Base-by-base conservation (phyloP, 768 basidiomycete genomes). In the Termitomyces sp. region DNA sequence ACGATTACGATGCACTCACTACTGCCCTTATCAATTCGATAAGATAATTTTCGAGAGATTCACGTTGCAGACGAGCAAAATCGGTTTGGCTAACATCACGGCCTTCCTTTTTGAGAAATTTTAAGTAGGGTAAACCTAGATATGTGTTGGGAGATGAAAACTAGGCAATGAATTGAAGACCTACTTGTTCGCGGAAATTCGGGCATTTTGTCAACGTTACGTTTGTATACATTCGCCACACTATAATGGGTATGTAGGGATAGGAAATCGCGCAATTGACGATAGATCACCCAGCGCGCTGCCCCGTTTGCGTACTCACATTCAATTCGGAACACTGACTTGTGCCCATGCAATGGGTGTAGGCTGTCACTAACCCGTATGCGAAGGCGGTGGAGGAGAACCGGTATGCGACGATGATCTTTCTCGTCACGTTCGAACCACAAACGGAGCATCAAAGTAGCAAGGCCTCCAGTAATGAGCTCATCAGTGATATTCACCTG, bases 271-370 rank as follows among this genome's bases (percentile, higher is more conserved):
- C 91, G 85, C 53, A 97, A 78, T 71, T 95, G 87, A 52, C 96
- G 86, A 70, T 94, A 94, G n/a, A 93, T 80, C 30, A 97, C 95
- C 96, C 97, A 99, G 69, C 94, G 77, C 66, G 81, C 85, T 12
- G 87, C 86, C 21, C 93, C 93, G 61, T 96, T 94, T 0, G 93
- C 96, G 68, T 99, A 98, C 70, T 97, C 91, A 68, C 94, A 98
- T 70, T 95, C 93, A 62, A 95, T 93, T 15, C 92, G 83, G 68
- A 95, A 95, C 2, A 92, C 85, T 5, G 90, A 84, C 66, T 89
- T 89, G 45, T 82, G 73, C 21, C 82, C 79, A 60, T 92, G 83
- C 60, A 90, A 74, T 5, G 91, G 90, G 71, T 94, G 86, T 28
- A 94, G 66, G 58, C 90, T 92, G 70, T 95, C 93, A 63, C 86